Evolutionary conservation across 2,329 filamentous ascomycete genomes (phyloP), one percentile per base, ranked within the genome.

Genomic region (Zymoseptoria pseudotritici): DNA sequence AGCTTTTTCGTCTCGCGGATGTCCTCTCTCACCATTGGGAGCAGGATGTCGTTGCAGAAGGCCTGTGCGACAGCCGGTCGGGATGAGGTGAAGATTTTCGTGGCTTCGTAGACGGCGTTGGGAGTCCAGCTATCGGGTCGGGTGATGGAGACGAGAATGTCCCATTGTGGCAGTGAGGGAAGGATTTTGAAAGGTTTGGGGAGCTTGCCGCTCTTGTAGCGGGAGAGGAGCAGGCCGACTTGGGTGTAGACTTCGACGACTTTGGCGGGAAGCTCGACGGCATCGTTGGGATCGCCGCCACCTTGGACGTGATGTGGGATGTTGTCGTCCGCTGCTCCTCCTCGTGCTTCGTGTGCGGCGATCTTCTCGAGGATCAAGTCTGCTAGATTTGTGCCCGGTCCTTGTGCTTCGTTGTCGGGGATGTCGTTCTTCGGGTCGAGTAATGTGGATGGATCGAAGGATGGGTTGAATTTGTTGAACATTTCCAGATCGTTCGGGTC

Each of bases 101-200:
- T 97, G 21, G 90, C 92, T 70, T 92, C 91, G 74, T 91, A 96
- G 67, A 88, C 85, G 53, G 91, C 87, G 70, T 96, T 91, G 20
- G 90, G 80, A 1, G 90, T 90, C 86, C 86, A 88, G 62, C 77
- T 77, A 62, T 94, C 88, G 4, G 93, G 92, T 29, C 86, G 83
- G n/a, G 91, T 96, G 58, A 96, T 84, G 64, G 86, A 82, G 67
- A 96, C 84, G 46, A 96, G 89, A 20, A 91, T 89, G 72, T 94
- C 90, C 91, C 92, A 97, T 69, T 94, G 86, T 7, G 91, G 91
- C 13, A 97, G 85, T 0, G 91, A 92, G 2, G 94, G 94, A 8
- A 99, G 83, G 65, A 97, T 91, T 77, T 97, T 97, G 82, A 99
- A 96, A 0, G 93, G 93, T 76, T 99, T 99, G 20, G 94, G 94